Evolutionary conservation across 164 flowering plant genomes (phyloP), one percentile per base, ranked within the genome.

Genomic region (Litsea cubeba): DNA sequence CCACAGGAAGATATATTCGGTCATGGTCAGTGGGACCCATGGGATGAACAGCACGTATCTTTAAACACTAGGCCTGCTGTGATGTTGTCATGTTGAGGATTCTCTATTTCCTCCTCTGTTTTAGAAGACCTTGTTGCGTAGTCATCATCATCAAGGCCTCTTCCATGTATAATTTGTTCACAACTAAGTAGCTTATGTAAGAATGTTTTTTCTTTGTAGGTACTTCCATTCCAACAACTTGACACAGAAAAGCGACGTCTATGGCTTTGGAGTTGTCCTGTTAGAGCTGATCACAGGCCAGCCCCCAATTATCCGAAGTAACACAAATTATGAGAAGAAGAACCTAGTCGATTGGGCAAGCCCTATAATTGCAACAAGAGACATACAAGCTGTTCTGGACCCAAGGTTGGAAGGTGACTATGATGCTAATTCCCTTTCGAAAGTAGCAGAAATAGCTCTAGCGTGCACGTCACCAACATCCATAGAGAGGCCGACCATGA

Each of bases 201-300:
- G 17, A 30, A 26, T 5, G 17, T 30, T 11, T 23, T 0, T 17
- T 12, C 18, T 18, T 7, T 73, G 63, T 46, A 86, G 85, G 82
- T 86, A 84, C 57, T 73, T 35, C 46, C 8, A 12, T 10, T 46
- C 83, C 5, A 72, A 65, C 57, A 72, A 75, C 74, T 64, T 88
- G 74, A 84, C 70, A 2, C 82, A 87, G 80, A 88, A 83, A 71
- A 88, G 89, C 40, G 87, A 88, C 70, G 86, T 85, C 3, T 88
- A 76, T 54, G 82, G 91, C 75, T 87, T 87, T 58, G 88, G 91
- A 23, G 65, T 84, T n/a, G 86, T 87, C 50, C 78, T 87, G 2
- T 77, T 88, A 68, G 87, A 84, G 78, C 78, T 87, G 20, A 79
- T 87, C 32, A 83, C 90, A 25, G 77, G 88, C 50, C 81, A 62